These are phyloP conservation scores for Theileria annulata DNA, from an alignment of 169 alveolate genomes.

Conservation along the genomic window DNA sequence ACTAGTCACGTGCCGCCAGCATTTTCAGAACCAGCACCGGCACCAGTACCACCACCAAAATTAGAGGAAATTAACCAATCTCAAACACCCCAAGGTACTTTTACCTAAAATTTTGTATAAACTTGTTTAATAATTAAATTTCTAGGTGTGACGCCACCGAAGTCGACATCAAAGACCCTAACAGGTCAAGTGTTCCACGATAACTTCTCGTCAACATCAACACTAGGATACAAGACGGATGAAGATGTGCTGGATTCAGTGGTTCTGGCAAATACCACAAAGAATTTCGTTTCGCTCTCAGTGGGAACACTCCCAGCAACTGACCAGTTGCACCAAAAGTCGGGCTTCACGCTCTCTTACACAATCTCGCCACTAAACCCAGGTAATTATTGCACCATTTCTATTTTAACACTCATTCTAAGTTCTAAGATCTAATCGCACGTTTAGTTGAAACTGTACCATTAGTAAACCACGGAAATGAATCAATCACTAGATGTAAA, in stretches of 20 bases:
- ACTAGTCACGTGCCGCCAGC: slow-evolving; percentile 23
- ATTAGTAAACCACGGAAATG: slow-evolving; percentile 83
- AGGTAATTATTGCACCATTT: slow-evolving; percentile 14
- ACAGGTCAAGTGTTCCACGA: slow-evolving; percentile 66
- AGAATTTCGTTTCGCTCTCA: slow-evolving; percentile 56
- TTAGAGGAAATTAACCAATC: slow-evolving; percentile 18
- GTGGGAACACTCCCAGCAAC: slow-evolving; percentile 66
- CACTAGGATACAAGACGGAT: slow-evolving; percentile 9
- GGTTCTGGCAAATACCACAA: slow-evolving; percentile 51
- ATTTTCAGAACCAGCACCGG: slow-evolving; percentile 16
- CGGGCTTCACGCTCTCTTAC: slow-evolving; percentile 78
- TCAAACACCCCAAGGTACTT: slow-evolving; percentile 11
- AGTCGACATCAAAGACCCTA: slow-evolving; percentile 16
- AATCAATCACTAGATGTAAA: slow-evolving; percentile 88
- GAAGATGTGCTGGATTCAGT: slow-evolving; percentile 43
- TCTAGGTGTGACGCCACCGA: slow-evolving; percentile 11
- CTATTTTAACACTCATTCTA: not conserved
- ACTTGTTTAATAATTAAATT: not conserved
- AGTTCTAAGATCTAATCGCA: not conserved
- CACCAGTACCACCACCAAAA: slow-evolving; percentile 31
- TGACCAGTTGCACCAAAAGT: slow-evolving; percentile 77
- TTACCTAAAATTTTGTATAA: not conserved
- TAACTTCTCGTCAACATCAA: slow-evolving; percentile 28
- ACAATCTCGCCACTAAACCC: slow-evolving; percentile 84
- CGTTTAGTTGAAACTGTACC: slow-evolving; percentile 82